Evolutionary conservation across 257 asterid genomes (phyloP).

Genomic region (Thymus quinquecostatus): DNA sequence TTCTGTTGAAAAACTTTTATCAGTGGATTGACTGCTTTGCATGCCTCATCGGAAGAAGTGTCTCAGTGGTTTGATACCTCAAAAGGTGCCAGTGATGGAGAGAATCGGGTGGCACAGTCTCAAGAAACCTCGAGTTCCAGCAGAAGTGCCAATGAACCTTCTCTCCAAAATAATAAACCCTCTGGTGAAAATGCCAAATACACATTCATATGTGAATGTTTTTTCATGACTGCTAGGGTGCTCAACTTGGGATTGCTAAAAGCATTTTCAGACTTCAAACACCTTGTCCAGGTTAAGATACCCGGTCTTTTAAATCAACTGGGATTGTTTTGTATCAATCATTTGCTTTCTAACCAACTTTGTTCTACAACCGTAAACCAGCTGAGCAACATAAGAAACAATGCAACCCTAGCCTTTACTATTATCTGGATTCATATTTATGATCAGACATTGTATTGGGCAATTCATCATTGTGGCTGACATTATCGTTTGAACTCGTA

Average conservation of each 20-base stretch:
- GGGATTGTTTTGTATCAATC: background rate
- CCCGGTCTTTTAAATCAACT: slow-evolving; percentile 15
- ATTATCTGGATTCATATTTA: background rate
- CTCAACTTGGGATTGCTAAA: slow-evolving; percentile 90
- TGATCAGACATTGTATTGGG: background rate
- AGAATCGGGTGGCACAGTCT: slow-evolving; percentile 64
- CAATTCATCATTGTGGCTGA: slow-evolving; percentile 26
- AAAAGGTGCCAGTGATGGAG: slow-evolving; percentile 48
- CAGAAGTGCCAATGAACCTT: slow-evolving; percentile 22
- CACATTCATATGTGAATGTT: slow-evolving; percentile 94
- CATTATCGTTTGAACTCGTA: slow-evolving; percentile 26
- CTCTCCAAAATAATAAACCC: slow-evolving; percentile 38
- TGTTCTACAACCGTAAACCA: background rate
- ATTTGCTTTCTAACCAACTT: background rate
- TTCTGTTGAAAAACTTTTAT: slow-evolving; percentile 31
- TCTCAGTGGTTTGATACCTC: slow-evolving; percentile 69
- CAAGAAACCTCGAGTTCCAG: slow-evolving; percentile 77
- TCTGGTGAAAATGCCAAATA: slow-evolving; percentile 62
- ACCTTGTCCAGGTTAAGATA: slow-evolving; percentile 84
- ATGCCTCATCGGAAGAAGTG: slow-evolving; percentile 95
- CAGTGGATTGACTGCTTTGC: slow-evolving; percentile 94
- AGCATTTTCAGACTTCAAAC: slow-evolving; percentile 93
- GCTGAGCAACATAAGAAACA: background rate
- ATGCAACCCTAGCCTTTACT: background rate
- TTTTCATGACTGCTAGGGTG: slow-evolving; percentile 97